A percentile compares a stretch with the other conserved stretches of the same genome.
Conservation (phyloP, 257 asterid genomes). For the Jasminum sambac region DNA sequence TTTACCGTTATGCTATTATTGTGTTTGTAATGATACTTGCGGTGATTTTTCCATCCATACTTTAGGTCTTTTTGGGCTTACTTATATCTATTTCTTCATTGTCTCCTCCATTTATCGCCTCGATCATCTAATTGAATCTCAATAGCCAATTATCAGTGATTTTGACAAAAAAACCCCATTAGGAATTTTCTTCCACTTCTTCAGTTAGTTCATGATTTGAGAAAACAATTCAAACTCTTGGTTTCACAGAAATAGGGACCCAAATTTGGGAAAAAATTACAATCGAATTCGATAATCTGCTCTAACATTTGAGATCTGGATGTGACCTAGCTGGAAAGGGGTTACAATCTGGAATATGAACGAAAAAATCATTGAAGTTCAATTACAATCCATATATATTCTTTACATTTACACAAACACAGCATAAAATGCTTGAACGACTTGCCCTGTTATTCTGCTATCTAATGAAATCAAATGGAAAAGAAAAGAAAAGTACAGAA, state of each 20-base stretch:
- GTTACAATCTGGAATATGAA: not conserved
- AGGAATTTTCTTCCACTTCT: not conserved
- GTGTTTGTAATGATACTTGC: conserved; percentile 48
- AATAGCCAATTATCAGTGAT: not conserved
- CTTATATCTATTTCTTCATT: conserved; percentile 58
- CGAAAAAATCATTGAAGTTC: too few relatives aligned
- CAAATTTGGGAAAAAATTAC: not conserved
- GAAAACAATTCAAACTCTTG: not conserved
- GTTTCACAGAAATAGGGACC: not conserved
- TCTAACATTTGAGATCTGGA: not conserved
- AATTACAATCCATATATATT: too few relatives aligned
- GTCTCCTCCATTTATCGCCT: conserved; percentile 45
- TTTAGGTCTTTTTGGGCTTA: conserved; percentile 88
- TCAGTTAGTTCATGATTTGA: not conserved
- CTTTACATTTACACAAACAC: too few relatives aligned
- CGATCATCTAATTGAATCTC: not conserved
- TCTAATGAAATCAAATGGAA: not conserved
- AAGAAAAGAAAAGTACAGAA: not conserved
- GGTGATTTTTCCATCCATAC: conserved; percentile 96
- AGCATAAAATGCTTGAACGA: not conserved
- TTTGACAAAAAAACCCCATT: not conserved
- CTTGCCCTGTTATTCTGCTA: not conserved
- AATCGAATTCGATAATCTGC: not conserved
- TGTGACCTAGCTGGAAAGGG: not conserved
- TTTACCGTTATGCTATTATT: conserved; percentile 31